Evolutionary conservation across 768 basidiomycete genomes (phyloP), one percentile per base, ranked within the genome.

Genomic region (Russula vinacea): DNA sequence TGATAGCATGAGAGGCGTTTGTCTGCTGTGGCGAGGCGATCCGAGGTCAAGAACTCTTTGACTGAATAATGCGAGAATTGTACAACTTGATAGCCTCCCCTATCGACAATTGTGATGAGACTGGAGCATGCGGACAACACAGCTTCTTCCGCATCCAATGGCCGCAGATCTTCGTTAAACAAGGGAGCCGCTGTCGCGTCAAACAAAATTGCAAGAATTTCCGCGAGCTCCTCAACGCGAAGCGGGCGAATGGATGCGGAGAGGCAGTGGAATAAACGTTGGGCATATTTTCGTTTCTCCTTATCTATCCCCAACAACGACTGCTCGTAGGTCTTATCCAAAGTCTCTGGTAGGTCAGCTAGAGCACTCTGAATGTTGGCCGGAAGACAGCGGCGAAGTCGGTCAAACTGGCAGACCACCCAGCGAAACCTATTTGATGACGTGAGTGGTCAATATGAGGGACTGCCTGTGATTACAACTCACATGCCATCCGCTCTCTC

Each of bases 401-500:
- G 0, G 51, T 53, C 51, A 22, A 35, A 19, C 5, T 53, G 51
- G 51, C 51, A 53, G 19, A 53, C 51, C 0, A 53, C 13, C 54
- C 37, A 55, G 3, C 37, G 2, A 6, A 55, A 55, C 54, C 54
- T 37, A 14, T 26, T 1, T 17, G 51, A n/a, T n/a, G 9, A 9
- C 24, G 16, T 51, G 50, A 54, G 53, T 44, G 5, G 1, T 7
- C 17, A 17, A 19, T 32, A 3, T 19, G 17, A 17, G 6, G 29
- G 4, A 44, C 6, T 5, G 17, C 7, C 42, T 16, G 5, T 7
- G 19, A 44, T 19, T 17, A 13, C 14, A 19, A 9, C 29, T 45
- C 39, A 64, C 62, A 64, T 64, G 29, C 62, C 62, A 14, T 64
- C 42, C 2, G 51, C 58, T 35, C 47, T 60, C 11, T 29, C 16